Conservation (phyloP, 1,284 basidiomycete genomes). For the Ganoderma meredithae region DNA sequence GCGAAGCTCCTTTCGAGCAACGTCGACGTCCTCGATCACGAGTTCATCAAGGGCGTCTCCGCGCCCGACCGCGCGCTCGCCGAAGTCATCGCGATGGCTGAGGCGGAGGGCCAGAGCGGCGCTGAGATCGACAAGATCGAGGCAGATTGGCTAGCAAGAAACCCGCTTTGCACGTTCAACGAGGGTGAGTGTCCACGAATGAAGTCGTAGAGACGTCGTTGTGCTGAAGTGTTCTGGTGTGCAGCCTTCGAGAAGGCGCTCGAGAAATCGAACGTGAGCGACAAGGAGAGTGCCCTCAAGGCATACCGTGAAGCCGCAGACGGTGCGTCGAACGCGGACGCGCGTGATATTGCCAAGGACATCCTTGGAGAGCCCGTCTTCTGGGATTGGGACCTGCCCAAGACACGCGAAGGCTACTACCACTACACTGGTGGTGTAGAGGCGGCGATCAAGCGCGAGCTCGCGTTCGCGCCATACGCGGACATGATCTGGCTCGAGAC, state of each 20-base stretch:
- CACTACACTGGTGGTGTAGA: constrained; percentile 88
- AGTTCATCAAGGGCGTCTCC: constrained; percentile 82
- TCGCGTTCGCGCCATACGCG: constrained; percentile 83
- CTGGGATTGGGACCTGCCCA: constrained; percentile 93
- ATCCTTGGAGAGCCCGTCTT: constrained; percentile 74
- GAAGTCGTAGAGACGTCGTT: not conserved
- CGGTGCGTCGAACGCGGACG: constrained; percentile 80
- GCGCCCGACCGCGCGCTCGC: constrained; percentile 66
- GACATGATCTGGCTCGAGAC: constrained; percentile 94
- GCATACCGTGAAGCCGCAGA: constrained; percentile 65
- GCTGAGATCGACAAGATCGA: constrained; percentile 81
- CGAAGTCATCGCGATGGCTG: constrained; percentile 80
- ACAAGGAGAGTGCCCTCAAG: constrained; percentile 65
- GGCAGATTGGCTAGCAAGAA: constrained; percentile 77
- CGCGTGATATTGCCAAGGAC: constrained; percentile 75
- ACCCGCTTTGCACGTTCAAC: constrained; percentile 84
- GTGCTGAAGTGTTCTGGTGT: constrained; percentile 16
- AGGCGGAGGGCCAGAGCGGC: constrained; percentile 70
- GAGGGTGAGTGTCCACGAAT: constrained; percentile 59
- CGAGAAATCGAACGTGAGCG: constrained; percentile 49
- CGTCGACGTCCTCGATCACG: constrained; percentile 78
- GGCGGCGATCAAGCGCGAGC: constrained; percentile 84
- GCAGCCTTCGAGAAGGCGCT: constrained; percentile 72
- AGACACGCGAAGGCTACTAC: constrained; percentile 93
- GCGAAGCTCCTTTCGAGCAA: constrained; percentile 87